Evolutionary conservation across 2,329 filamentous ascomycete species (phyloP).

Genomic region (Penicillium corylophilum): DNA sequence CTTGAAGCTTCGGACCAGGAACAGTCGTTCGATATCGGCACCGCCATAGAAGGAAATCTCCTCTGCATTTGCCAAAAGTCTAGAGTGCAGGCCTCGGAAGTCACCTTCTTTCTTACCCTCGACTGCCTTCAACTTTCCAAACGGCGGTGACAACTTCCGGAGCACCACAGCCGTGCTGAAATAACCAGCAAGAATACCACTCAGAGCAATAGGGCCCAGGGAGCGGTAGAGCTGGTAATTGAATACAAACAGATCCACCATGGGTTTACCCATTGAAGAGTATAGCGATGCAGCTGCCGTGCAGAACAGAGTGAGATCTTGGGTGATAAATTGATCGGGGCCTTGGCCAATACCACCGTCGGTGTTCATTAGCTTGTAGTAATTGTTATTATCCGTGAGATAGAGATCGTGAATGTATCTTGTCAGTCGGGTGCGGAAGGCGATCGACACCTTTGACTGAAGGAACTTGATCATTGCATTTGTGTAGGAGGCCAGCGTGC

Average conservation of each 20-base stretch:
- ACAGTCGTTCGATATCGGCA: slow-evolving; percentile 89
- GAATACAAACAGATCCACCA: slow-evolving; percentile 96
- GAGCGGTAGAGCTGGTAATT: slow-evolving; percentile 96
- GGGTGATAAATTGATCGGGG: slow-evolving; percentile 95
- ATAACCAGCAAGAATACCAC: slow-evolving; percentile 86
- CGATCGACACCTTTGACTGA: slow-evolving; percentile 96
- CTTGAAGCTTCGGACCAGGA: slow-evolving; percentile 87
- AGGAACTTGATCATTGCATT: slow-evolving; percentile 99
- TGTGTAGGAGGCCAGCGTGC: slow-evolving; percentile 90
- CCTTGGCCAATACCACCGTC: slow-evolving; percentile 90
- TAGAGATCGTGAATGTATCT: slow-evolving; percentile 97
- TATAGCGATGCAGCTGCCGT: slow-evolving; percentile 88
- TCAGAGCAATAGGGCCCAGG: slow-evolving; percentile 81
- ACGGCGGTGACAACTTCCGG: slow-evolving; percentile 84
- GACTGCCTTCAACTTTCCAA: slow-evolving; percentile 93
- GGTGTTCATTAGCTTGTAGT: slow-evolving; percentile 90
- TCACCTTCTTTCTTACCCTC: slow-evolving; percentile 95
- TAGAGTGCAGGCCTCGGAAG: slow-evolving; percentile 85
- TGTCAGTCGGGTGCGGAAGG: slow-evolving; percentile 91
- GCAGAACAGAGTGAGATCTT: slow-evolving; percentile 94
- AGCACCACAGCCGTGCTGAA: slow-evolving; percentile 90
- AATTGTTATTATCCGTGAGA: slow-evolving; percentile 89
- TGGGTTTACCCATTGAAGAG: slow-evolving; percentile 93
- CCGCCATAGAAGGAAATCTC: slow-evolving; percentile 98
- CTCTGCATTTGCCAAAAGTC: slow-evolving; percentile 93